Base-by-base conservation (phyloP, 768 basidiomycete species). In the Mycena maculata region DNA sequence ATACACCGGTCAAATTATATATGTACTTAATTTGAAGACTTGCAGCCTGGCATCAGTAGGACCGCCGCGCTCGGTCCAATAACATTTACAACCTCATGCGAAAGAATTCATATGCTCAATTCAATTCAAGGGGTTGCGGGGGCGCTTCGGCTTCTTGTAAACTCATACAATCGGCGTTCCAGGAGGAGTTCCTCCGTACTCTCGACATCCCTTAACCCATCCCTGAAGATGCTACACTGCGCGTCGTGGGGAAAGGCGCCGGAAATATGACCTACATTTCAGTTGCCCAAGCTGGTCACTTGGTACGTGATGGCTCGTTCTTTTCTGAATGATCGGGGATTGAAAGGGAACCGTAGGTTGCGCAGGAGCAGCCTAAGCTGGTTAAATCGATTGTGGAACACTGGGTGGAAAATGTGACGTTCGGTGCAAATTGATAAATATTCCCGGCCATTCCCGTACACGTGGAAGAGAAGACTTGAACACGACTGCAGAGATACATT, bases 251-350 rank as follows among this genome's bases (percentile, higher is more conserved):
- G 1, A 65, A 72, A n/a, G 78, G 78, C n/a, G 77, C 79, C 5
- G 79, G 79, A 1, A 74, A 76, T 30, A 71, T 80, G 69, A 78
- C 79, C 5, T 78, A 70, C 60, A 68, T 78, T n/a, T 67, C 79
- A 20, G 42, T 79, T n/a, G 65, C 61, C 13, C 71, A 75, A 18
- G 79, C 72, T 6, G 79, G 79, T 0, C 80, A 80, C 72, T 75
- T 79, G 38, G 78, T 81, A 61, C 55, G 76, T 69, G 1, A 12
- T n/a, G n/a, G n/a, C n/a, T n/a, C n/a, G 11, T 31, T 45, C 15
- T 41, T 38, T 15, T 30, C 9, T 36, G 10, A 20, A 41, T 36
- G 41, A 36, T 30, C 13, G 42, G 25, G 23, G 22, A 56, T 15
- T 41, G 41, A 7, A 28, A 49, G 25, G 8, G 25, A 48, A 8